Evolutionary conservation across 2,329 filamentous ascomycete species (phyloP).

Genomic region (Stagonosporopsis tanaceti): DNA sequence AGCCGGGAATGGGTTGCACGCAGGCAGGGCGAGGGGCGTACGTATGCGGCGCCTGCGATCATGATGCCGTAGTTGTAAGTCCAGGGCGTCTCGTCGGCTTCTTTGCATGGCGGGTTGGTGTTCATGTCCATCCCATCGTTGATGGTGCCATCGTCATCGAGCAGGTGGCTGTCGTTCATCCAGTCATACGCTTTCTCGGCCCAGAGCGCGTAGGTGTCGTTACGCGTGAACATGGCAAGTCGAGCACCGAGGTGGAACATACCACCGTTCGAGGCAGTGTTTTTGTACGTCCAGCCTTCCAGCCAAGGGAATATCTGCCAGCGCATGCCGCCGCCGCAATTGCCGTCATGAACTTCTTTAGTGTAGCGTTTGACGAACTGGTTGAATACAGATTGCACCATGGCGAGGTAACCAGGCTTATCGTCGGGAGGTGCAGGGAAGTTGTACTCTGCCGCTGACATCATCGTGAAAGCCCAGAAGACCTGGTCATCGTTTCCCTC

Average conservation of each 20-base stretch:
- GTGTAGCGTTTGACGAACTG: constrained; percentile 47
- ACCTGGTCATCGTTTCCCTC: constrained; percentile 65
- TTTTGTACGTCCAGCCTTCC: constrained; percentile 50
- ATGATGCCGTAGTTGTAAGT: constrained; percentile 51
- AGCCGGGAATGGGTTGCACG: neutral
- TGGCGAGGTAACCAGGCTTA: constrained; percentile 54
- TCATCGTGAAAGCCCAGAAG: constrained; percentile 65
- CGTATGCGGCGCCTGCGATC: constrained; percentile 45
- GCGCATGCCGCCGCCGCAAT: constrained; percentile 46
- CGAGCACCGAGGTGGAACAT: constrained; percentile 50
- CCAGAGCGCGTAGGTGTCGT: constrained; percentile 48
- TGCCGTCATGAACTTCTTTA: constrained; percentile 30
- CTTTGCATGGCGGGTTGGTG: constrained; percentile 32
- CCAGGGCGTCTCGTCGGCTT: constrained; percentile 45
- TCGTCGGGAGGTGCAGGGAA: constrained; percentile 53
- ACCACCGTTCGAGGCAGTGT: constrained; percentile 50
- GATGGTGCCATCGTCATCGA: constrained; percentile 36
- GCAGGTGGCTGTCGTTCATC: constrained; percentile 39
- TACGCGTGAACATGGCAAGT: constrained; percentile 49
- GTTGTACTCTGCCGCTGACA: constrained; percentile 63
- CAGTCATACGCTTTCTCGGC: constrained; percentile 48
- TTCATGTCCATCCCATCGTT: constrained; percentile 39
- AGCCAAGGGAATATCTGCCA: constrained; percentile 50
- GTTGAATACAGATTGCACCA: constrained; percentile 53
- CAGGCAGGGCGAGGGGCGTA: constrained; percentile 12